Base-by-base conservation (phyloP, 495 filamentous ascomycete species). In the Opeltia flavorubescens region DNA sequence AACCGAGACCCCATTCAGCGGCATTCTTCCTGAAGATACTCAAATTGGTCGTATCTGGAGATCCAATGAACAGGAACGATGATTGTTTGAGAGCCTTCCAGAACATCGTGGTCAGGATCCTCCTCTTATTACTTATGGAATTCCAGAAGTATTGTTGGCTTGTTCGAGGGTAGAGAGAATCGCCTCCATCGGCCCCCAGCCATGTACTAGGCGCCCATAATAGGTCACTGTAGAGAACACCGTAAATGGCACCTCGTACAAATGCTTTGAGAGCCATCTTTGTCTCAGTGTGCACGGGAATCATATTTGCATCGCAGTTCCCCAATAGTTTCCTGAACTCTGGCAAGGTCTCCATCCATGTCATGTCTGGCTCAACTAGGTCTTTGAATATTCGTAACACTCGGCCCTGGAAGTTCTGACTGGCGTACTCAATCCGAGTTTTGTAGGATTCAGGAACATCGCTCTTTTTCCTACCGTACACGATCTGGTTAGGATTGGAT, bases 391-490 rank as follows among this genome's bases (percentile, higher is more conserved):
- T 50, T 5, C 47, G 48, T 6, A 61, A 38, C 5, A 71, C 53
- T 15, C 62, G 55, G 2, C 65, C 64, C 15, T 62, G 43, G 38
- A 75, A 70, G 24, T 51, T 56, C 46, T 69, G 66, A 39, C 66
- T 68, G 5, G 72, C 71, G 52, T 75, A 72, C 50, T 76, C 68
- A 13, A 76, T 60, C 1, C 69, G 67, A 29, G 71, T 68, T 12
- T 64, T 39, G 36, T 69, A 66, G 0, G 52, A 56, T 50, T 74
- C 69, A 20, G 69, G 64, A 15, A 72, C 35, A 2, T 50, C 44
- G 5, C 66, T 66, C 24, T 53, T 58, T 11, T 54, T 52, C 1
- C 62, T 62, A 38, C 66, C 59, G 49, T 56, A 54, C 8, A 65
- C 45, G 46, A 44, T 42, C 11, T 11, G 41, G 35, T 9, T 24